Evolutionary conservation across 257 asterid genomes (phyloP).

Genomic region (Apocynum venetum): DNA sequence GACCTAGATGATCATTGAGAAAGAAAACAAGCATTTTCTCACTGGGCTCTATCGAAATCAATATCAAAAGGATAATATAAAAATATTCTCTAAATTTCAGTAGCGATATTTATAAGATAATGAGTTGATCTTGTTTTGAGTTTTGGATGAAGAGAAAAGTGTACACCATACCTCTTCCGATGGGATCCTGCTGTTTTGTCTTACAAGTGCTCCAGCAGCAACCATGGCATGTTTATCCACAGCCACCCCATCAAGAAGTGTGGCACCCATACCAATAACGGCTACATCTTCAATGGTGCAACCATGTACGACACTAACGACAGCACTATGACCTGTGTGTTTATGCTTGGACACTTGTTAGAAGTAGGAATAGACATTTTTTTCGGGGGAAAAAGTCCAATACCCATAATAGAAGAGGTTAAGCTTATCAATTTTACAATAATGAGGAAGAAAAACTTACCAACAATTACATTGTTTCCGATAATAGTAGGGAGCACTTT

Average conservation of each 20-base stretch:
- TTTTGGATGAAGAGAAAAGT: neutral
- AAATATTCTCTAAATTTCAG: neutral
- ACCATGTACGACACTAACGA: constrained; percentile 78
- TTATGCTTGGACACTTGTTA: constrained; percentile 1
- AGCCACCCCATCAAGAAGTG: constrained; percentile 81
- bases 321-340: constrained; percentile 78
- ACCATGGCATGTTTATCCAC: constrained; percentile 88
- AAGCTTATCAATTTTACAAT: constrained; percentile 5
- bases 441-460: constrained; percentile 34
- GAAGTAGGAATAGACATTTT: neutral
- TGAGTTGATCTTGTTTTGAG: neutral
- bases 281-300: constrained; percentile 85
- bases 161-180: constrained; percentile 32
- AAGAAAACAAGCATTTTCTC: neutral
- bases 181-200: constrained; percentile 61
- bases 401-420: neutral
- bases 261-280: constrained; percentile 89
- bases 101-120: neutral
- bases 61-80: neutral
- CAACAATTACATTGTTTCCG: constrained; percentile 73
- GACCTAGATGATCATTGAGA: neutral
- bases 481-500: constrained; percentile 72
- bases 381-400: neutral
- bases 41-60: neutral
- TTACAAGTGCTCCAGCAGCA: constrained; percentile 88